These are phyloP conservation scores for Diaporthe citri DNA, from an alignment of 2,329 filamentous ascomycete genomes.

Conservation along the genomic window DNA sequence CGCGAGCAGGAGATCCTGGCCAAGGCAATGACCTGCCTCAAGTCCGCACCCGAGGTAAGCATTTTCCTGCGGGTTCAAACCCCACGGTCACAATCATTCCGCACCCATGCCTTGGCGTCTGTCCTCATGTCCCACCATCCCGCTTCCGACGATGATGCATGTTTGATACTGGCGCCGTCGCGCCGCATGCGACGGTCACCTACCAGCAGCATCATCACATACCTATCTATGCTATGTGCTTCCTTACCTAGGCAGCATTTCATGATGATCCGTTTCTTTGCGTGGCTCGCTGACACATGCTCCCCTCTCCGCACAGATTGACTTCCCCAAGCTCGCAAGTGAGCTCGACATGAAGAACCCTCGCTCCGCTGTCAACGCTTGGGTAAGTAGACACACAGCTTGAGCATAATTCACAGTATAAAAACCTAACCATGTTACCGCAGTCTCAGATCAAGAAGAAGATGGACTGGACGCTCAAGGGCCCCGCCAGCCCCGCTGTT, in stretches of 20 bases:
- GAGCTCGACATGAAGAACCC: conserved; percentile 52
- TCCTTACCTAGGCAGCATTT: too few relatives aligned
- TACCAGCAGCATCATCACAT: background rate
- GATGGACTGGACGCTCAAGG: conserved; percentile 27
- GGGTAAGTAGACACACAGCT: background rate
- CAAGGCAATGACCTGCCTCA: conserved; percentile 37
- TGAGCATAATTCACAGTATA: background rate
- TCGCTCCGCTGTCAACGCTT: conserved; percentile 39
- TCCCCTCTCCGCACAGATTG: conserved; percentile 13
- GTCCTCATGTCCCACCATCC: background rate
- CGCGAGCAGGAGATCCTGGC: conserved; percentile 54
- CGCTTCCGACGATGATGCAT: background rate
- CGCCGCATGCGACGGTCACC: background rate
- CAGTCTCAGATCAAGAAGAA: conserved; percentile 39
- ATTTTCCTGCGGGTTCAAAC: background rate
- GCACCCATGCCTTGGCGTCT: background rate
- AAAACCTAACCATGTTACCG: background rate
- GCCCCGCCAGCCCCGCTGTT: background rate
- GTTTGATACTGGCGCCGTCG: background rate
- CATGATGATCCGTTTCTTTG: background rate
- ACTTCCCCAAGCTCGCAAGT: conserved; percentile 69
- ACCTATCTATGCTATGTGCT: background rate
- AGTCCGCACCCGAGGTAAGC: conserved; percentile 38
- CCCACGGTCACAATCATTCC: background rate
- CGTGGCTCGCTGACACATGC: background rate